These are phyloP conservation scores for Pichia sporocuriosa DNA, from an alignment of 805 yeast species.

Conservation along the genomic window DNA sequence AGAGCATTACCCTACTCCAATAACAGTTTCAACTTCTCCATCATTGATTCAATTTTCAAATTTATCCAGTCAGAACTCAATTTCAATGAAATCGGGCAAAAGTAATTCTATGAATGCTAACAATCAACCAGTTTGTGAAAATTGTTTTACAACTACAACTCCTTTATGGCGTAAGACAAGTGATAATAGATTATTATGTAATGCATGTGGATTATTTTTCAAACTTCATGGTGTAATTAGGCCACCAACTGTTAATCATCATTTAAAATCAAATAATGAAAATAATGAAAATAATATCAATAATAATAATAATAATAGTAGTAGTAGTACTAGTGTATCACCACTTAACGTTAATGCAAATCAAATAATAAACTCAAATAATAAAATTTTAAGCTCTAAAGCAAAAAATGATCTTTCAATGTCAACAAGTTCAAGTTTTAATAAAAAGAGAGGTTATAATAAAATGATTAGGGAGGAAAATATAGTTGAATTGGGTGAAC, in stretches of 20 bases:
- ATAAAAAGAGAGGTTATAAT: slow-evolving; percentile 8
- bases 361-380: too few species aligned
- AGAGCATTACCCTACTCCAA: slow-evolving; percentile 14
- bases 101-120: neutral
- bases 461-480: slow-evolving; percentile 4
- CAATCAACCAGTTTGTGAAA: slow-evolving; percentile 53
- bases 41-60: slow-evolving; percentile 14
- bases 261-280: neutral
- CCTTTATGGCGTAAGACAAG: slow-evolving; percentile 88
- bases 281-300: neutral
- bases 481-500: slow-evolving; percentile 12
- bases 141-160: slow-evolving; percentile 86
- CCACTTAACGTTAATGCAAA: too few species aligned
- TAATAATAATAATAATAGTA: neutral
- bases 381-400: neutral
- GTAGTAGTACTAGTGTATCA: slow-evolving; percentile 3
- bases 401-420: neutral
- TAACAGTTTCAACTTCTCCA: slow-evolving; percentile 12
- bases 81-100: slow-evolving; percentile 2
- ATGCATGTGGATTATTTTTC: slow-evolving; percentile 87
- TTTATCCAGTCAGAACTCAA: neutral
- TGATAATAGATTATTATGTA: slow-evolving; percentile 77
- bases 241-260: slow-evolving; percentile 17
- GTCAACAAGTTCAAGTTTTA: slow-evolving; percentile 3
- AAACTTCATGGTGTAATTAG: slow-evolving; percentile 68